A percentile compares a stretch with the other conserved stretches of the same genome.
phyloP scores from a whole-genome alignment of 1,284 basidiomycete species.

The Phaffia rhodozyma region DNA sequence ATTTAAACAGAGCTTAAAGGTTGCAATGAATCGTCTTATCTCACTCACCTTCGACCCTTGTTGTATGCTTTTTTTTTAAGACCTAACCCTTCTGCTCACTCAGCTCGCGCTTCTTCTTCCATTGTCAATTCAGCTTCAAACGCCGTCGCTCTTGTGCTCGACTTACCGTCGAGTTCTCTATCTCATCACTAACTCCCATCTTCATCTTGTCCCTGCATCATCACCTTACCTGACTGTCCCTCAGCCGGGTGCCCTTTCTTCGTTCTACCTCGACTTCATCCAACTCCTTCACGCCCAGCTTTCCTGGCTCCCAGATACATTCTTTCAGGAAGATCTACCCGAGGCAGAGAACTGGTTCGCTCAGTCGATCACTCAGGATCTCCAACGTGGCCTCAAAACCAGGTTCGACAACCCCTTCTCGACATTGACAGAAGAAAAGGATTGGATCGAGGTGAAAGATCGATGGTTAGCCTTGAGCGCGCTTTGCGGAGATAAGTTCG shows the following conservation, averaged over 20 bases:
- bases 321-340: neutral
- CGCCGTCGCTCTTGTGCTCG: neutral
- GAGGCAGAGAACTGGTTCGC: neutral
- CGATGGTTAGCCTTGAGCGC: neutral
- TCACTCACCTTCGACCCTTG: neutral
- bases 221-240: neutral
- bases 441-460: neutral
- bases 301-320: neutral
- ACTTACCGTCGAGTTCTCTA: conserved; percentile 2
- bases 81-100: neutral
- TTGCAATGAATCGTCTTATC: neutral
- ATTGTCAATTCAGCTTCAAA: neutral
- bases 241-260: neutral
- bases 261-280: neutral
- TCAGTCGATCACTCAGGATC: neutral
- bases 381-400: neutral
- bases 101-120: conserved; percentile 11
- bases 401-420: neutral
- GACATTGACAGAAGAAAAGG: neutral
- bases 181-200: conserved; percentile 1
- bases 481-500: neutral
- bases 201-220: conserved; percentile 1
- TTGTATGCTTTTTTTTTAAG: neutral
- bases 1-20: neutral
- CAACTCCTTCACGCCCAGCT: conserved; percentile 1